Evolutionary conservation across 441 rosid species (phyloP).

Genomic region (Aleurites moluccanus): DNA sequence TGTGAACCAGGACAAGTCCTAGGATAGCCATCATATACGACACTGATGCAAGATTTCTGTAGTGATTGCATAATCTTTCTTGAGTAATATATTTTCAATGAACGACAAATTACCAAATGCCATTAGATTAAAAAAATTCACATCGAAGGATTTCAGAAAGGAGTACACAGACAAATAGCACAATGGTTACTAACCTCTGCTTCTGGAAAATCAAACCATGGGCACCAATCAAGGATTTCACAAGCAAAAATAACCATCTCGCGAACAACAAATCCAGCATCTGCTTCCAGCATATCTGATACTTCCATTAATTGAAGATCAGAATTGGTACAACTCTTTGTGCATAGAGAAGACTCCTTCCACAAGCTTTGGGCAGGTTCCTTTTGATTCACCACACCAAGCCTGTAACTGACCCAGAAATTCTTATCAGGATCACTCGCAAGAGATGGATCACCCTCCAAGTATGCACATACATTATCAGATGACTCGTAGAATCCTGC

Average conservation of each 20-base stretch:
- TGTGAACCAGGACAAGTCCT: no score
- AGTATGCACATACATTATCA: constrained; percentile 68
- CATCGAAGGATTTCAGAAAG: neutral
- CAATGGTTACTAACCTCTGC: constrained; percentile 59
- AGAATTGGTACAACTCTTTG: constrained; percentile 78
- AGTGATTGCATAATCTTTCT: neutral
- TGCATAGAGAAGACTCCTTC: constrained; percentile 86
- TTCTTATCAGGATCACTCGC: constrained; percentile 70
- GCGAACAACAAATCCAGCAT: constrained; percentile 78
- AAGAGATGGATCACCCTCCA: constrained; percentile 78
- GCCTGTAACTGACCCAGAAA: constrained; percentile 75
- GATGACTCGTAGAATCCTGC: constrained; percentile 82
- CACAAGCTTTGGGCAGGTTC: constrained; percentile 62
- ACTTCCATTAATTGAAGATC: constrained; percentile 85
- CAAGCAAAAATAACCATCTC: constrained; percentile 81
- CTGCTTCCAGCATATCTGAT: constrained; percentile 80
- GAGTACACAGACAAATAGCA: constrained; percentile 8
- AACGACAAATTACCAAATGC: neutral
- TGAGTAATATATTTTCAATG: no score
- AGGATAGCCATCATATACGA: neutral
- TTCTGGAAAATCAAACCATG: constrained; percentile 88
- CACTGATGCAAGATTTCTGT: neutral
- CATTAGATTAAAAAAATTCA: neutral
- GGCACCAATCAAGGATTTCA: constrained; percentile 86
- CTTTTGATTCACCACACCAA: constrained; percentile 80